phyloP scores from a whole-genome alignment of 495 filamentous ascomycete species.

The Amorphotheca resinae region DNA sequence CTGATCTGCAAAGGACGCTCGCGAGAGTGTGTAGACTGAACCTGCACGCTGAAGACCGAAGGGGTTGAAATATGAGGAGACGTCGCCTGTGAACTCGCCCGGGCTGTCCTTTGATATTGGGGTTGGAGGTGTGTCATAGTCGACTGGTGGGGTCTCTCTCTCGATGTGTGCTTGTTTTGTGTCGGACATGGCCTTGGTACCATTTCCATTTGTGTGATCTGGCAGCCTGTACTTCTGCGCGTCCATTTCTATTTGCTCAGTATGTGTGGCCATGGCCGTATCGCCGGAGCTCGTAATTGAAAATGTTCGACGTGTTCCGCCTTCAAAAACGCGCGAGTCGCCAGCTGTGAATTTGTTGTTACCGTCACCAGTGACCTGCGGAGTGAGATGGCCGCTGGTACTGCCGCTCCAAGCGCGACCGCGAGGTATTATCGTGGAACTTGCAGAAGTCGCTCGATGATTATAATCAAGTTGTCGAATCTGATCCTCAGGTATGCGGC shows the following conservation, averaged over 20 bases:
- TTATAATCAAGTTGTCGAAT: conserved; percentile 53
- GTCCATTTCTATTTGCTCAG: conserved; percentile 37
- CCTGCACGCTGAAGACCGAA: conserved; percentile 49
- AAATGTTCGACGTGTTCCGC: conserved; percentile 11
- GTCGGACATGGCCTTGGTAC: conserved; percentile 42
- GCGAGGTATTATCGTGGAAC: conserved; percentile 38
- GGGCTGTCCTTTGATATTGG: conserved; percentile 35
- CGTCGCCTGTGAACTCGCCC: conserved; percentile 29
- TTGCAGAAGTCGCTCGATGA: conserved; percentile 43
- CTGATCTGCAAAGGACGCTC: conserved; percentile 82
- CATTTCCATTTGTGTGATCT: conserved; percentile 46
- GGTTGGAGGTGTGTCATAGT: conserved; percentile 25
- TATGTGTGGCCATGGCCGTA: conserved; percentile 11
- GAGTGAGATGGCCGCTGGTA: conserved; percentile 17
- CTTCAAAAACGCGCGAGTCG: conserved; percentile 13
- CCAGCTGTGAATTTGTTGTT: conserved; percentile 4
- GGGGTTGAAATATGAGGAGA: conserved; percentile 35
- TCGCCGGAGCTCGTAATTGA: conserved; percentile 12
- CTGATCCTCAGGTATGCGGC: conserved; percentile 62
- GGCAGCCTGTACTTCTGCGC: conserved; percentile 52
- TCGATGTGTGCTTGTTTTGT: conserved; percentile 40
- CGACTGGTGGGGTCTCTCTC: conserved; percentile 27
- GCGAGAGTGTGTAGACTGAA: conserved; percentile 80
- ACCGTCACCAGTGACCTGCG: conserved; percentile 16
- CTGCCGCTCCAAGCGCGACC: conserved; percentile 47